Evolutionary conservation across 2,329 filamentous ascomycete genomes (phyloP).

Genomic region (Cladosporium sp.): DNA sequence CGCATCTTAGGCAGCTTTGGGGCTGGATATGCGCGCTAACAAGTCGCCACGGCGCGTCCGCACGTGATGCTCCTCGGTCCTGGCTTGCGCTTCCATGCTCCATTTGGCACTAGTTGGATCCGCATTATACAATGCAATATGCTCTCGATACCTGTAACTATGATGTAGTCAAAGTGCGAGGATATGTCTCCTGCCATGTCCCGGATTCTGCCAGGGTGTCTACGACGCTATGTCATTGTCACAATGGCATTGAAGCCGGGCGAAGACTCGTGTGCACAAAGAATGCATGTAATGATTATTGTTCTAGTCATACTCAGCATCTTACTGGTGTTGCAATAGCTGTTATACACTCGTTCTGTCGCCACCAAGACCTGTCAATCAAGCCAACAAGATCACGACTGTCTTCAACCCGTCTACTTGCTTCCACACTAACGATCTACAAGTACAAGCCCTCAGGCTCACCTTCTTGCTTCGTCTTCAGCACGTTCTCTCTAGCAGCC

Average conservation of each 20-base stretch:
- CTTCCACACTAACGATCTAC: slow-evolving; percentile 49
- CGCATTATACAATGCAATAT: too few species aligned
- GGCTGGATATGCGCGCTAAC: not conserved
- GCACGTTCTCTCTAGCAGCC: slow-evolving; percentile 82
- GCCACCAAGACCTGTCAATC: not conserved
- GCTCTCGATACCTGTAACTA: not conserved
- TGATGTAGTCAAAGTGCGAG: not conserved
- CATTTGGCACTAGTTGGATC: too few species aligned
- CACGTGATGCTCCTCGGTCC: not conserved
- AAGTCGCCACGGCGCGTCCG: not conserved
- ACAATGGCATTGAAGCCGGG: too few species aligned
- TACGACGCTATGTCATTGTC: too few species aligned
- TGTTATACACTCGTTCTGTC: slow-evolving; percentile 6
- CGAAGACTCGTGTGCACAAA: too few species aligned
- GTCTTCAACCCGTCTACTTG: not conserved
- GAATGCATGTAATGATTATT: not conserved
- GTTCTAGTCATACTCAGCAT: slow-evolving; percentile 5
- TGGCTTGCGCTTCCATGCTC: too few species aligned
- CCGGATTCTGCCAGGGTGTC: too few species aligned
- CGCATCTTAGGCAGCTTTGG: not conserved
- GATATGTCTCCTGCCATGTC: too few species aligned
- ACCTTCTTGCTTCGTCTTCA: slow-evolving; percentile 98
- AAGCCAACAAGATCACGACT: not conserved
- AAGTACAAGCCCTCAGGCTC: slow-evolving; percentile 98
- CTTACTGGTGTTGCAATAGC: slow-evolving; percentile 4